Evolutionary conservation across 768 basidiomycete genomes (phyloP).

Genomic region (Leucosporidium scottii): DNA sequence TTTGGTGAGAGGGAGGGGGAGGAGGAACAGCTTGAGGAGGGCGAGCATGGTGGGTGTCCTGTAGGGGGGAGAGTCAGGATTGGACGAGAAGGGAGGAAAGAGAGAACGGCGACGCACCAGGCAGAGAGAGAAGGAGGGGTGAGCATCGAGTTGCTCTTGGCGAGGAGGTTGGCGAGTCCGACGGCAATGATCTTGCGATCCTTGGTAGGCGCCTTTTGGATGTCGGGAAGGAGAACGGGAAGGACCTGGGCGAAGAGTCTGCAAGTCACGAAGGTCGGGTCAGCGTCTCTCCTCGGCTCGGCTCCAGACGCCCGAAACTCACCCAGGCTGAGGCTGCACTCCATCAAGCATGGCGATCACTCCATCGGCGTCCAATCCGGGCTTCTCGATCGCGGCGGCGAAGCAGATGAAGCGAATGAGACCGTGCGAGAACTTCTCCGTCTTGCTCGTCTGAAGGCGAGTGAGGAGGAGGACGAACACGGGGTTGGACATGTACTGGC

Average conservation of each 20-base stretch:
- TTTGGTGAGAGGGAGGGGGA: slow-evolving; percentile 58
- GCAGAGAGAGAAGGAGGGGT: slow-evolving; percentile 55
- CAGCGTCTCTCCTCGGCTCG: neutral
- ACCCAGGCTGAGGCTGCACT: slow-evolving; percentile 68
- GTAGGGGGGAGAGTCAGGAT: slow-evolving; percentile 5
- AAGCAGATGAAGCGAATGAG: slow-evolving; percentile 73
- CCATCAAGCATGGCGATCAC: slow-evolving; percentile 69
- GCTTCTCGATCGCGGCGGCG: slow-evolving; percentile 64
- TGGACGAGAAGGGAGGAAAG: neutral
- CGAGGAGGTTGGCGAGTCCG: slow-evolving; percentile 70
- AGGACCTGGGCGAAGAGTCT: slow-evolving; percentile 76
- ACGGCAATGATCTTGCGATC: slow-evolving; percentile 79
- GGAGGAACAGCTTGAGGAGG: slow-evolving; percentile 66
- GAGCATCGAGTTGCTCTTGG: slow-evolving; percentile 64
- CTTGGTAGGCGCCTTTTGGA: slow-evolving; percentile 68
- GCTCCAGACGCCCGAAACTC: slow-evolving; percentile 35
- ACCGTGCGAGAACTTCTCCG: slow-evolving; percentile 75
- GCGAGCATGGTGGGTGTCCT: slow-evolving; percentile 68
- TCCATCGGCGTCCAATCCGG: slow-evolving; percentile 69
- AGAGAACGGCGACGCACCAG: slow-evolving; percentile 48
- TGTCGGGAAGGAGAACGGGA: slow-evolving; percentile 67
- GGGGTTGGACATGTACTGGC: slow-evolving; percentile 65
- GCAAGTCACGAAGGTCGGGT: neutral
- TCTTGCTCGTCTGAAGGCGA: slow-evolving; percentile 74
- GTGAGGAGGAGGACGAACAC: slow-evolving; percentile 67